Evolutionary conservation across 495 filamentous ascomycete species (phyloP).

Genomic region (Coniosporium apollinis): DNA sequence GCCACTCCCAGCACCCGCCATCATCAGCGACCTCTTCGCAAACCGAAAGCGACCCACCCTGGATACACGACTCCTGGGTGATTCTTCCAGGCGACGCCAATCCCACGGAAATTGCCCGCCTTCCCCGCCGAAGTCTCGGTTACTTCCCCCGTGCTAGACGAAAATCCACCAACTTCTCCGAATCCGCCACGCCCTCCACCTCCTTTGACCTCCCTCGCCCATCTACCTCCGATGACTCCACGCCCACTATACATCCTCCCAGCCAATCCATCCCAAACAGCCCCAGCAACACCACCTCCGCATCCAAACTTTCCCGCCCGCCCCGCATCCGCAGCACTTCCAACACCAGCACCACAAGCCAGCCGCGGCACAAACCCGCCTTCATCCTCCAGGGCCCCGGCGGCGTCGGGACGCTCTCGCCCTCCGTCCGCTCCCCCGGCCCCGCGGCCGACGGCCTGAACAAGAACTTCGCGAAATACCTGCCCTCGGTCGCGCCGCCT

Average conservation of each 20-base stretch:
- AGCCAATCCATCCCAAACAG: constrained; percentile 5
- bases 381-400: constrained; percentile 52
- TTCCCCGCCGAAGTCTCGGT: constrained; percentile 64
- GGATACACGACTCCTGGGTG: constrained; percentile 82
- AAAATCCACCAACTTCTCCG: constrained; percentile 43
- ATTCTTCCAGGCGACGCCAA: constrained; percentile 48
- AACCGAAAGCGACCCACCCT: constrained; percentile 30
- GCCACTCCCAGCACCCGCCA: constrained; percentile 5
- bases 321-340: constrained; percentile 11
- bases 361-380: constrained; percentile 13
- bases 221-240: constrained; percentile 28
- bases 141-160: constrained; percentile 85
- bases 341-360: constrained; percentile 10
- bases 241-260: constrained; percentile 8
- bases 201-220: constrained; percentile 38
- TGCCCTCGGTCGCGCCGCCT: constrained; percentile 49
- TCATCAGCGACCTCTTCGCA: constrained; percentile 11
- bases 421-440: constrained; percentile 51
- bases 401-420: constrained; percentile 64
- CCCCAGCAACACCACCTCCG: constrained; percentile 5
- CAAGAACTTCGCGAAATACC: constrained; percentile 56
- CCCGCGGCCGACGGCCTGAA: constrained; percentile 69
- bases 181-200: constrained; percentile 42
- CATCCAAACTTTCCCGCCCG: constrained; percentile 9
- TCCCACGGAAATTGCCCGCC: constrained; percentile 71